Evolutionary conservation across 2,329 filamentous ascomycete species (phyloP).

Genomic region (Claviceps maximensis): DNA sequence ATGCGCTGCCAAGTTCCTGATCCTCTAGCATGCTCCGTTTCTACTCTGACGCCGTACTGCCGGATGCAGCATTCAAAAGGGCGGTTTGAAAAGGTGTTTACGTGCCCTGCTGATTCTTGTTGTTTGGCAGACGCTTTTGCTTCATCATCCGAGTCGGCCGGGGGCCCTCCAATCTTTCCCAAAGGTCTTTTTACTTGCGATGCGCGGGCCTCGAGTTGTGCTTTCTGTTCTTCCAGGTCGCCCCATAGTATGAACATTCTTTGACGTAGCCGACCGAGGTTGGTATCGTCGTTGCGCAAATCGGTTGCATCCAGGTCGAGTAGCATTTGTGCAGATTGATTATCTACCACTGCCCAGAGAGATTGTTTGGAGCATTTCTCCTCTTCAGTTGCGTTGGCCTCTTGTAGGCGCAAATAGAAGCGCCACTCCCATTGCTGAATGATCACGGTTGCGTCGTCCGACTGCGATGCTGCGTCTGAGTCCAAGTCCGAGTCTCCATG

Average conservation of each 20-base stretch:
- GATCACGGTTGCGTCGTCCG: constrained; percentile 12
- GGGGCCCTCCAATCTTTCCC: background rate
- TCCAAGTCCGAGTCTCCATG: constrained; percentile 16
- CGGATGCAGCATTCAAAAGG: constrained; percentile 59
- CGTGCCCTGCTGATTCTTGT: constrained; percentile 1
- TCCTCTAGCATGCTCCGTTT: constrained; percentile 33
- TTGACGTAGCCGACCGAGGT: constrained; percentile 46
- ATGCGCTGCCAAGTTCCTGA: constrained; percentile 43
- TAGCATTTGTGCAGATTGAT: constrained; percentile 36
- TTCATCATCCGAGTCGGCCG: constrained; percentile 9
- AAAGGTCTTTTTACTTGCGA: background rate
- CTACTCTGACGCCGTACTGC: constrained; percentile 51
- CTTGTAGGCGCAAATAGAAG: constrained; percentile 69
- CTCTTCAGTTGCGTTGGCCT: constrained; percentile 20
- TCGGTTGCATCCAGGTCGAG: constrained; percentile 34
- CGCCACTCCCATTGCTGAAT: constrained; percentile 60
- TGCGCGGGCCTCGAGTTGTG: constrained; percentile 4
- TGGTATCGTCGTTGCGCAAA: constrained; percentile 37
- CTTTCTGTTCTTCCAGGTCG: constrained; percentile 61
- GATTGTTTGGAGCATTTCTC: constrained; percentile 25
- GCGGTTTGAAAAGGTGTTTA: constrained; percentile 29
- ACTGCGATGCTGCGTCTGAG: constrained; percentile 6
- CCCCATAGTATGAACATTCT: constrained; percentile 75
- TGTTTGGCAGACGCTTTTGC: background rate
- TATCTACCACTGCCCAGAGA: constrained; percentile 58